Evolutionary conservation across 2,329 filamentous ascomycete species (phyloP).

Genomic region (Fusarium marasasianum): DNA sequence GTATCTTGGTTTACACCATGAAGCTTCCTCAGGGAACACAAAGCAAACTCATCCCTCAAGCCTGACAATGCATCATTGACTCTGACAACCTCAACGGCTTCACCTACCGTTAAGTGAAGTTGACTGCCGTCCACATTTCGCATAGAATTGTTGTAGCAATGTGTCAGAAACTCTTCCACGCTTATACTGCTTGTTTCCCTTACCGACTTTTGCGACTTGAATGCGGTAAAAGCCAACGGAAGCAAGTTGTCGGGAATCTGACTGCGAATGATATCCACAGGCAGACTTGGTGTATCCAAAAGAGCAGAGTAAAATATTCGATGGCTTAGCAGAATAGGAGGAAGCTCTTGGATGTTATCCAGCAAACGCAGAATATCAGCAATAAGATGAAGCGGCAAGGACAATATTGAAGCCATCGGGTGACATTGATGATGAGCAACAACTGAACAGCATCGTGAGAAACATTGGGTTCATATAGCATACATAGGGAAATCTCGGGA

Average conservation of each 20-base stretch:
- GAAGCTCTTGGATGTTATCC: constrained; percentile 27
- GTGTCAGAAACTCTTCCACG: constrained; percentile 17
- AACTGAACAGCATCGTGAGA: background rate
- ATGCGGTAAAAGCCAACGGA: constrained; percentile 25
- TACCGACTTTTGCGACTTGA: constrained; percentile 20
- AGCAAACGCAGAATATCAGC: constrained; percentile 35
- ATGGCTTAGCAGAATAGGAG: constrained; percentile 31
- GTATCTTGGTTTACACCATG: constrained; percentile 18
- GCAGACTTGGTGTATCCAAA: constrained; percentile 30
- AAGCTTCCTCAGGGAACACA: constrained; percentile 21
- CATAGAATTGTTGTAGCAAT: constrained; percentile 22
- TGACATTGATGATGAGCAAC: background rate
- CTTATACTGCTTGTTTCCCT: constrained; percentile 7
- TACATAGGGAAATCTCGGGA: background rate
- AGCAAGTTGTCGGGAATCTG: constrained; percentile 29
- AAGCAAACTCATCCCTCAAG: constrained; percentile 17
- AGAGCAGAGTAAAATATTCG: constrained; percentile 36
- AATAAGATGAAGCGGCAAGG: constrained; percentile 36
- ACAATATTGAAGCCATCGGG: constrained; percentile 31
- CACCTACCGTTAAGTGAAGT: constrained; percentile 13
- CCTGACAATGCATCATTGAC: constrained; percentile 20
- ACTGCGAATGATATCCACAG: constrained; percentile 28
- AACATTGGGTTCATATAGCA: background rate
- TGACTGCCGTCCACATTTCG: constrained; percentile 4
- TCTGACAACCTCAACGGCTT: constrained; percentile 25